A percentile compares a stretch with the other conserved stretches of the same genome.
Evolutionary conservation across 2,329 filamentous ascomycete genomes (phyloP).

Genomic region (Alternaria triticimaculans): DNA sequence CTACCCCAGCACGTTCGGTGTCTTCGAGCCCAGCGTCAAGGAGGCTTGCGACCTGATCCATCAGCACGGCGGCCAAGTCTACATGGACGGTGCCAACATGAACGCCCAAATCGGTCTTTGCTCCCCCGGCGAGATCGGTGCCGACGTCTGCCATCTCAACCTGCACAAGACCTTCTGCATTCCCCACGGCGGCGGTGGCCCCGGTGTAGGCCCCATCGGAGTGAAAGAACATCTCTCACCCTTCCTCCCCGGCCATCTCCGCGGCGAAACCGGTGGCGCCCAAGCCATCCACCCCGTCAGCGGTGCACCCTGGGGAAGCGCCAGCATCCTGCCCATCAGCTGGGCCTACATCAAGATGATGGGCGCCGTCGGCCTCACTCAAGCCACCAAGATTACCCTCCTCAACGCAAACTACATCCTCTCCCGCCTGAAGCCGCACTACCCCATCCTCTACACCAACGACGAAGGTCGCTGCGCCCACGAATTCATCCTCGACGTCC

Average conservation of each 20-base stretch:
- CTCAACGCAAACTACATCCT: conserved; percentile 98
- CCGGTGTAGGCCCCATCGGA: conserved; percentile 91
- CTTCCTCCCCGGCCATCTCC: conserved; percentile 76
- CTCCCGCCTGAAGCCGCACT: conserved; percentile 82
- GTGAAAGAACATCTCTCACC: conserved; percentile 81
- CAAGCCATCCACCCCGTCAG: conserved; percentile 74
- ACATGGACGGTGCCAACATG: conserved; percentile 99
- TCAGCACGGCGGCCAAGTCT: conserved; percentile 87
- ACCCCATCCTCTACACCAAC: conserved; percentile 93
- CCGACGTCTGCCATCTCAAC: conserved; percentile 96
- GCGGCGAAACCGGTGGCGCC: conserved; percentile 62
- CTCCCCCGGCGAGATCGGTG: conserved; percentile 92
- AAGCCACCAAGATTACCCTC: conserved; percentile 90
- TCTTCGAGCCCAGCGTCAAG: conserved; percentile 90
- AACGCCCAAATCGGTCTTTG: conserved; percentile 96
- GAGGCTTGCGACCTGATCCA: conserved; percentile 86
- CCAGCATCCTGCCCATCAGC: conserved; percentile 90
- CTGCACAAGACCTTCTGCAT: conserved; percentile 99
- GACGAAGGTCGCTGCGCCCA: conserved; percentile 86
- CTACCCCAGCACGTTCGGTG: conserved; percentile 92
- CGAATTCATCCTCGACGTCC: conserved; percentile 93
- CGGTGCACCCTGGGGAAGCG: conserved; percentile 84
- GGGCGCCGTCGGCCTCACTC: conserved; percentile 80
- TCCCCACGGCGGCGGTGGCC: conserved; percentile 91
- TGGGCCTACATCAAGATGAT: conserved; percentile 97